These are phyloP conservation scores for Rutstroemia sydowiana DNA, from an alignment of 2,329 filamentous ascomycete genomes.

Conservation along the genomic window DNA sequence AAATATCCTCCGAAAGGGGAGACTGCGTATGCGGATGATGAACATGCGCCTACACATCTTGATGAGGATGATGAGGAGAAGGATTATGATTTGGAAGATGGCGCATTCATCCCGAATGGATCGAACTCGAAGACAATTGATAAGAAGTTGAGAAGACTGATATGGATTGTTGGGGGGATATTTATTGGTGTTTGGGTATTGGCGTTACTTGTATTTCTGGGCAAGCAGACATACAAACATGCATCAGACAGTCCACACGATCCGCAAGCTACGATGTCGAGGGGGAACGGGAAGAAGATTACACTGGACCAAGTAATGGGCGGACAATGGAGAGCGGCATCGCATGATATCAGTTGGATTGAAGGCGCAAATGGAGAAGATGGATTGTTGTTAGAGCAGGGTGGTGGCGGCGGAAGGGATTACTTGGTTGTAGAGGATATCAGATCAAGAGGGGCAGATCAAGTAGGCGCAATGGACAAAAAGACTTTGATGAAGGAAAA, in stretches of 20 bases:
- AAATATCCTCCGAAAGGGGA: constrained; percentile 24
- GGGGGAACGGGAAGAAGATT: constrained; percentile 63
- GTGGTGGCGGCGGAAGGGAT: constrained; percentile 49
- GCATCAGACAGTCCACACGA: constrained; percentile 58
- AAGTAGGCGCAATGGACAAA: constrained; percentile 39
- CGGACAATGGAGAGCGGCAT: constrained; percentile 57
- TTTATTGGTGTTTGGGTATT: constrained; percentile 62
- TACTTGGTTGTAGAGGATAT: constrained; percentile 87
- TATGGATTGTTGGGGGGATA: constrained; percentile 50
- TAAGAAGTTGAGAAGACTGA: constrained; percentile 49
- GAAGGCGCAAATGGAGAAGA: constrained; percentile 69
- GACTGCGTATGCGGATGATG: constrained; percentile 24
- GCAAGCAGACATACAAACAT: constrained; percentile 57
- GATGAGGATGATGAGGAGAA: constrained; percentile 27
- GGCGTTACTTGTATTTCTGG: constrained; percentile 60
- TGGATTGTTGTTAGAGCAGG: constrained; percentile 73
- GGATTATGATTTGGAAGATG: constrained; percentile 43
- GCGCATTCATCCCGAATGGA: constrained; percentile 31
- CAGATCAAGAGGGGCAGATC: constrained; percentile 43
- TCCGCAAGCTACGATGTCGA: constrained; percentile 53
- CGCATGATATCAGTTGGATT: constrained; percentile 69
- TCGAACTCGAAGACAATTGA: constrained; percentile 48
- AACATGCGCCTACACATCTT: constrained; percentile 14
- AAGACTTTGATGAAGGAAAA: constrained; percentile 68
- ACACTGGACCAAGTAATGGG: constrained; percentile 63